Conservation (phyloP, 1,139 yeast species). For the Kodamaea alishanica region DNA sequence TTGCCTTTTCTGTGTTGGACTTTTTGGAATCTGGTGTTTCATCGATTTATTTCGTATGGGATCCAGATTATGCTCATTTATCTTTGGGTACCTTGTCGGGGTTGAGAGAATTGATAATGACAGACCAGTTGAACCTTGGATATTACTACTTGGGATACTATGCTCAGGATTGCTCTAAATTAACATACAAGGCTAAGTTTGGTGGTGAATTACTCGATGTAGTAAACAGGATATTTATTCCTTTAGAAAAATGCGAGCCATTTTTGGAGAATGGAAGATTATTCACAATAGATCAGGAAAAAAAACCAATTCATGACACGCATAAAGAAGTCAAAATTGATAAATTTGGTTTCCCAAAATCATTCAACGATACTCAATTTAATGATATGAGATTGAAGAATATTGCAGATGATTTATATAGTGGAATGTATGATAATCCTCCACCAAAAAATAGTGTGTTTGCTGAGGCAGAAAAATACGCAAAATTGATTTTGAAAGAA, state of each 20-base stretch:
- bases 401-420: slow-evolving; percentile 37
- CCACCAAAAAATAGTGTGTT: slow-evolving; percentile 16
- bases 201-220: slow-evolving; percentile 70
- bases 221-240: slow-evolving; percentile 42
- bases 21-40: slow-evolving; percentile 74
- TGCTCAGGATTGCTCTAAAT: slow-evolving; percentile 73
- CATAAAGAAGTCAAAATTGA: slow-evolving; percentile 12
- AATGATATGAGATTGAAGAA: slow-evolving; percentile 15
- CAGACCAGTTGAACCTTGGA: slow-evolving; percentile 36
- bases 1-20: slow-evolving; percentile 79
- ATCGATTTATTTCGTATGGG: slow-evolving; percentile 86
- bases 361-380: slow-evolving; percentile 13
- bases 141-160: slow-evolving; percentile 76
- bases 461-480: slow-evolving; percentile 22
- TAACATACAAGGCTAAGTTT: slow-evolving; percentile 76
- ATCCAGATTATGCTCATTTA: slow-evolving; percentile 68
- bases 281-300: slow-evolving; percentile 31
- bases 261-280: slow-evolving; percentile 39
- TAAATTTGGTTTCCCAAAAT: slow-evolving; percentile 15
- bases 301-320: background rate
- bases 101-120: slow-evolving; percentile 61
- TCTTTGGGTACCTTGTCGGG: slow-evolving; percentile 81
- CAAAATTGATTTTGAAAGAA: slow-evolving; percentile 16
- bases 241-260: slow-evolving; percentile 33
- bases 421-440: slow-evolving; percentile 9